phyloP scores from a whole-genome alignment of 1,284 basidiomycete genomes.

The Rhodofomes roseus region DNA sequence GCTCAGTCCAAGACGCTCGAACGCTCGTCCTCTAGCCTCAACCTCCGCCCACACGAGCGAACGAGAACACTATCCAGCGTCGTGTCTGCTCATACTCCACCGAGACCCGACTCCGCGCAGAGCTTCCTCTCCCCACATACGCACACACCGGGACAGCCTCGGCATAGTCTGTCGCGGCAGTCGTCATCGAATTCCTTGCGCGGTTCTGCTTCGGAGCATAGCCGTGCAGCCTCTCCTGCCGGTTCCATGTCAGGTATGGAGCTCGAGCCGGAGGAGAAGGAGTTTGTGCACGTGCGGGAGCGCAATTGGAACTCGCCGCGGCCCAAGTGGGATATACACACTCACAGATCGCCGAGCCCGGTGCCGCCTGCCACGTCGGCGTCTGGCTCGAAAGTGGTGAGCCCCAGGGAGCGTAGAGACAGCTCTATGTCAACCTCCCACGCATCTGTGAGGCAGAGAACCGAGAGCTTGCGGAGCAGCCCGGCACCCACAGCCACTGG shows the following conservation, averaged over 20 bases:
- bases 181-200: conserved; percentile 18
- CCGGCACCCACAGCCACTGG: not conserved
- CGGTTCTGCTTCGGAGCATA: conserved; percentile 15
- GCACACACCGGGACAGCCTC: not conserved
- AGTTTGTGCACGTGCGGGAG: conserved; percentile 39
- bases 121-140: conserved; percentile 16
- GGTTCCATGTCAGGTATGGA: conserved; percentile 2
- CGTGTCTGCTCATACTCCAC: conserved; percentile 18
- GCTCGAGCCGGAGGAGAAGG: conserved; percentile 30
- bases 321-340: conserved; percentile 41
- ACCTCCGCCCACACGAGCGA: conserved; percentile 20
- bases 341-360: conserved; percentile 13
- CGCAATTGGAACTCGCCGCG: conserved; percentile 60
- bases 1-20: conserved; percentile 16
- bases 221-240: conserved; percentile 2
- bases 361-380: conserved; percentile 2
- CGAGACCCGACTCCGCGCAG: conserved; percentile 24
- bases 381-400: not conserved
- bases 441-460: not conserved
- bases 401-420: not conserved
- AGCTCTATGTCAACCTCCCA: not conserved
- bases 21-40: conserved; percentile 25
- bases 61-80: conserved; percentile 14
- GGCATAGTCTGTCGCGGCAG: conserved; percentile 16
- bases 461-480: not conserved